Evolutionary conservation across 805 yeast species (phyloP).

Genomic region (Tetrapisispora phaffii): DNA sequence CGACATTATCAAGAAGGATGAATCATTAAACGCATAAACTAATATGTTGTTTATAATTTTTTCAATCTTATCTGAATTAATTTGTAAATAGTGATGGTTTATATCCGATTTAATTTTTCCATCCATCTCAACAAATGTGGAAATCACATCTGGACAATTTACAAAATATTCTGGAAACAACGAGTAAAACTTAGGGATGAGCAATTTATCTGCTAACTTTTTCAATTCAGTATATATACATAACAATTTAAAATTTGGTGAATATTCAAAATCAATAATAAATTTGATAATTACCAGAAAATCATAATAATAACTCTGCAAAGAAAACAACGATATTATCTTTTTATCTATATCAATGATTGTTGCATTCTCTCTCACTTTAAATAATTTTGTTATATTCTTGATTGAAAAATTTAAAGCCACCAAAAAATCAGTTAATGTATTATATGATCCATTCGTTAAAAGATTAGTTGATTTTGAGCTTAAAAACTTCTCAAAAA

Average conservation of each 20-base stretch:
- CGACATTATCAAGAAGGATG: conserved; percentile 25
- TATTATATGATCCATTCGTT: conserved; percentile 20
- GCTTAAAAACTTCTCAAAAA: conserved; percentile 17
- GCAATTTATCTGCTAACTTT: conserved; percentile 19
- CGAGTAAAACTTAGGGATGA: conserved; percentile 19
- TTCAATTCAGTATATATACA: conserved; percentile 26
- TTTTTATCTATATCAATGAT: conserved; percentile 12
- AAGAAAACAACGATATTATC: conserved; percentile 21
- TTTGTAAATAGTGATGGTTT: conserved; percentile 6
- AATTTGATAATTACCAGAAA: conserved; percentile 25
- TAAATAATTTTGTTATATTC: conserved; percentile 20
- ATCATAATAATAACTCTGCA: conserved; percentile 26
- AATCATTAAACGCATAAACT: conserved; percentile 26
- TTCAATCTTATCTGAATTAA: conserved; percentile 20
- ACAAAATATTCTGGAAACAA: conserved; percentile 18
- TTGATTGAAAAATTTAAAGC: conserved; percentile 27
- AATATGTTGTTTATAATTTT: conserved; percentile 24
- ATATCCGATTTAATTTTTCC: not conserved
- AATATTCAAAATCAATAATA: conserved; percentile 25
- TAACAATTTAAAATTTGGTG: conserved; percentile 27
- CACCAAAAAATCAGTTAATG: conserved; percentile 25
- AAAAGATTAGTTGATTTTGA: conserved; percentile 18
- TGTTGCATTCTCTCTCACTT: conserved; percentile 9
- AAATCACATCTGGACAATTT: conserved; percentile 12
- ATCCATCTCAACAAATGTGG: conserved; percentile 1